Evolutionary conservation across 1,284 basidiomycete species (phyloP), one percentile per base, ranked within the genome.

Genomic region (Lentinus polychrous): DNA sequence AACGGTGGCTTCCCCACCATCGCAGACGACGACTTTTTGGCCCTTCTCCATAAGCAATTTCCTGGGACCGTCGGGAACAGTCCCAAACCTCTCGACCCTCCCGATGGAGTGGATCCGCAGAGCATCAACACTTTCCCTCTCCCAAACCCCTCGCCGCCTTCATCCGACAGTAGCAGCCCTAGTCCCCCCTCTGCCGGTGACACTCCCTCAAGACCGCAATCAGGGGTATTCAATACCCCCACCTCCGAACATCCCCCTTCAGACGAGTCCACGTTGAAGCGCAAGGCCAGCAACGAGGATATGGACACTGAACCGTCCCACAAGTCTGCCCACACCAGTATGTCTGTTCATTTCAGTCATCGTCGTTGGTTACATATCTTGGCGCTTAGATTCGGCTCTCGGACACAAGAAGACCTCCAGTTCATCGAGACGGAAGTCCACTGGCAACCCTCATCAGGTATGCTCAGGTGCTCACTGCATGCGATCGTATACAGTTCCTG

Each of bases 1-100:
- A 69, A 76, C 45, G 59, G 65, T 17, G n/a, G 27, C 27, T 79
- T 82, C 69, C 73, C 81, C n/a, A 76, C 81, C 44, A 67, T 87
- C 44, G 73, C 79, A 24, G 86, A 88, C 59, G 79, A 83, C 59
- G 86, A 88, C 65, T 87, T 90, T 56, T 77, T 90, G 48, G 78
- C 82, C 14, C 73, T 89, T 46, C 74, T 90, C 2, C 80, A 83
- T 61, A 86, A 86, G 58, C 86, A 88, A 62, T 86, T 85, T 58
- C 71, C 45, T 56, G 60, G 57, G 43, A 58, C 49, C 51, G 55
- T 55, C 49, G 60, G 53, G 55, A 52, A 51, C 36, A 48, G 49
- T 33, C 50, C 57, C 51, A 54, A 56, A 45, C 50, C 64, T 23
- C 57, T 60, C 45, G 52, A 64, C 49, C 63, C 44, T 33, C 59